Evolutionary conservation across 768 basidiomycete genomes (phyloP), one percentile per base, ranked within the genome.

Genomic region (Clitopilus passeckerianus): DNA sequence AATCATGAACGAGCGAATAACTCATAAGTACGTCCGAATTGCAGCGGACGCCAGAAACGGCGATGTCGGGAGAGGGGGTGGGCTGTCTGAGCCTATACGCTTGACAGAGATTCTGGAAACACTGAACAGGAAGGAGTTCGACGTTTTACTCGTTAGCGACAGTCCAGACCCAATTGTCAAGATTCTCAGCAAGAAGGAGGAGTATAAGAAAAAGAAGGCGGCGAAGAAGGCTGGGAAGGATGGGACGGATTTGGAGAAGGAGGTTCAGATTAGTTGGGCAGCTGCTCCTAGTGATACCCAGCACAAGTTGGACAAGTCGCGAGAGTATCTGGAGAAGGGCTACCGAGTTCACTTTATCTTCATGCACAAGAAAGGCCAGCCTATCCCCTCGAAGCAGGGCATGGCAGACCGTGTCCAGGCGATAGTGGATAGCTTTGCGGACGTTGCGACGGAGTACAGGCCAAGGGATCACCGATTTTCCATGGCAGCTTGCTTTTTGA

Each of bases 251-350:
- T 60, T 68, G 20, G 67, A 73, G 57, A 92, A 91, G 74, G 86
- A 90, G 73, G 75, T 91, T 5, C 87, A 89, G 71, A 66, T 93
- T 52, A 84, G 86, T 12, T 93, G 90, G 89, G 77, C 75, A 1
- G 80, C 86, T 12, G 82, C 74, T 6, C 62, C 68, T 30, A 81
- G 77, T 6, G 92, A 94, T 65, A 65, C 86, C 18, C 76, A 75
- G 35, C 87, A 87, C 70, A 93, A 91, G 69, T 60, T 93, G 34
- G 75, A 73, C 57, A 86, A 86, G 69, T 80, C 79, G 20, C 70
- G 75, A 55, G 74, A 78, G 56, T 81, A 87, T 37, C 71, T 94
- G 57, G 81, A 80, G 64, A 83, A 83, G 62, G 89, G 88, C 0
- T 70, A 74, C 33, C 73, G 80, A 8, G 82, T 92, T 59, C 76